Base-by-base conservation (phyloP, 768 basidiomycete genomes). In the Lentinula boryana region DNA sequence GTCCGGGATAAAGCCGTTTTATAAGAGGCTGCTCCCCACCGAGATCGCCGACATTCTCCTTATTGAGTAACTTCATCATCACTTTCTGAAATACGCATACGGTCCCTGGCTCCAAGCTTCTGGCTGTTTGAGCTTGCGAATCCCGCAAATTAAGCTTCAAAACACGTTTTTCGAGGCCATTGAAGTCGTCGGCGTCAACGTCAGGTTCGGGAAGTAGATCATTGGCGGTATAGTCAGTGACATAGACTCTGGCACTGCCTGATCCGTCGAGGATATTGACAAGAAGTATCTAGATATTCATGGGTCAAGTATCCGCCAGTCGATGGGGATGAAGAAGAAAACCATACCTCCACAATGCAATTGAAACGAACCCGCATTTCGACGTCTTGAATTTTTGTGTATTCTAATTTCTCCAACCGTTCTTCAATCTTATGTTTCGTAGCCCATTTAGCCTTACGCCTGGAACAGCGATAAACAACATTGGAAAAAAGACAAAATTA, bases 191-290 rank as follows among this genome's bases (percentile, higher is more conserved):
- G 53, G 72, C 70, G 9, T 71, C 63, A 10, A 69, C 63, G 18
- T 66, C 60, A 3, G 68, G 60, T n/a, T 69, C 62, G 4, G 71
- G 66, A 38, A 87, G 71, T 55, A 78, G 70, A 3, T 75, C 64
- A 57, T 85, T 78, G 3, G 72, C 67, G 1, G 86, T 86, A 66
- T 88, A 89, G 68, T 90, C 88, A 7, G 87, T 88, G 35, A 86
- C 81, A 62, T 80, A 85, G 41, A 88, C 69, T 53, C 72, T 31
- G 23, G 54, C 58, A 50, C 23, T 58, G 4, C 46, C 18, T 31
- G 46, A 21, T 1, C 36, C 13, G 35, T 16, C 41, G 40, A 50
- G 33, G 3, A 15, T n/a, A 16, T 61, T 48, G 35, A 58, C 52
- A n/a, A 9, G 3, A 56, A 33, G 50, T 13, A 59, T 57, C 49